A percentile compares a stretch with the other conserved stretches of the same genome.
Conservation (phyloP, 1,284 basidiomycete species). For the Moesziomyces globuligerus region DNA sequence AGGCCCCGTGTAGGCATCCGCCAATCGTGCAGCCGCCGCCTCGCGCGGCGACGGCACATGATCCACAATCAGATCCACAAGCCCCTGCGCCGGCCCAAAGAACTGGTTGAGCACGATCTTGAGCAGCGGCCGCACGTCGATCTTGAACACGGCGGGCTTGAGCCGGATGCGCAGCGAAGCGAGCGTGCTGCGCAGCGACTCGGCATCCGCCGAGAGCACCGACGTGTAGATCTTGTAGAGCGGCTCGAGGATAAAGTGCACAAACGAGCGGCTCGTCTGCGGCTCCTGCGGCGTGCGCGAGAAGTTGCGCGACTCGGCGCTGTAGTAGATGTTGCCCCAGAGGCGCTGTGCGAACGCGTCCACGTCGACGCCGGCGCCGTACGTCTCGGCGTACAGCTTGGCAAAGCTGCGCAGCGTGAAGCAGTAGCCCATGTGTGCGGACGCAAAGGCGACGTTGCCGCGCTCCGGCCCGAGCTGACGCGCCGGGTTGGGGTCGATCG, state of each 20-base stretch:
- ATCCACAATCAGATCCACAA: constrained; percentile 90
- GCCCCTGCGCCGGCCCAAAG: constrained; percentile 84
- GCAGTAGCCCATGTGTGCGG: constrained; percentile 96
- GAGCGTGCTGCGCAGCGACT: constrained; percentile 83
- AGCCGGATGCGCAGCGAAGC: constrained; percentile 82
- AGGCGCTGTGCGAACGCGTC: constrained; percentile 80
- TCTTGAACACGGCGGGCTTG: constrained; percentile 94
- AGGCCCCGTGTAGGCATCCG: constrained; percentile 53
- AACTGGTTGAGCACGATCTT: constrained; percentile 95
- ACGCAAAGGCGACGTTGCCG: constrained; percentile 97
- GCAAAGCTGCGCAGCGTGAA: constrained; percentile 95
- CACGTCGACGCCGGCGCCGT: constrained; percentile 71
- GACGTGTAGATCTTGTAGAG: constrained; percentile 95
- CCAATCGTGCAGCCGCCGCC: constrained; percentile 78
- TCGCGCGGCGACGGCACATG: constrained; percentile 85
- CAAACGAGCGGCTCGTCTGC: constrained; percentile 85
- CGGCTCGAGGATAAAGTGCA: constrained; percentile 95
- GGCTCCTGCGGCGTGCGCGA: constrained; percentile 83
- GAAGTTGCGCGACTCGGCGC: constrained; percentile 83
- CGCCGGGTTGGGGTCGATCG: constrained; percentile 86
- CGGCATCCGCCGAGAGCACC: constrained; percentile 91
- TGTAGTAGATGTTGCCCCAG: constrained; percentile 98
- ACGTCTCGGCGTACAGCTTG: constrained; percentile 93
- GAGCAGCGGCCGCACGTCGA: constrained; percentile 93
- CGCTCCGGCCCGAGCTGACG: constrained; percentile 89